Evolutionary conservation across 2,329 filamentous ascomycete genomes (phyloP), one percentile per base, ranked within the genome.

Genomic region (Sclerotinia minor): DNA sequence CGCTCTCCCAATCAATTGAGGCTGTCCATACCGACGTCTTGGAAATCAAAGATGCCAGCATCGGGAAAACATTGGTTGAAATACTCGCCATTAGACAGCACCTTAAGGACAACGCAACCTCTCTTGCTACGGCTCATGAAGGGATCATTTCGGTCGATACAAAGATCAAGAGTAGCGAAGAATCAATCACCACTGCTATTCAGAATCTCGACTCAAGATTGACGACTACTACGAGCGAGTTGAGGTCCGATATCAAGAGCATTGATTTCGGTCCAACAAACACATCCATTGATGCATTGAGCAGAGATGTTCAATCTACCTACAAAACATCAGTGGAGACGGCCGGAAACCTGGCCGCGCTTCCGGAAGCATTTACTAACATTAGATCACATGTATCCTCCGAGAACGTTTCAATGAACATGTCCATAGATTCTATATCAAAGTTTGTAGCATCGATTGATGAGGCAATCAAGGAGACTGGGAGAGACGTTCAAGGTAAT

Each of bases 281-380:
- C 11, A 55, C 57, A 44, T 70, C 68, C 6, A 26, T 72, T 11
- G 69, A 68, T 38, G 64, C 65, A 4, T 32, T 72, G 57, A 69
- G 54, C 47, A 58, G 65, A 24, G 60, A 69, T 44, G 49, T 71
- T n/a, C 54, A 67, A 41, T 68, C 67, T 11, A 60, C 65, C 24
- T 60, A 58, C 11, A 58, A 67, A 15, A 58, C 59, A 5, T 60
- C 50, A 1, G 35, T 65, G 38, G 67, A 67, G n/a, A 50, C 58
- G 29, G 55, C 55, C 0, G 50, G 41, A 29, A 53, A 44, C 15
- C 26, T 55, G 11, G 53, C 59, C 15, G 68, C 67, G 38, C 65
- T 67, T 21, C 65, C 65, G 7, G 65, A 67, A 63, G 65, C 65
- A 35, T 63, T 67, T 63, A 67, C 65, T 67, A 64, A 65, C 17